Conservation (phyloP, 2,329 filamentous ascomycete genomes). For the Hymenoscyphus fructigenus region DNA sequence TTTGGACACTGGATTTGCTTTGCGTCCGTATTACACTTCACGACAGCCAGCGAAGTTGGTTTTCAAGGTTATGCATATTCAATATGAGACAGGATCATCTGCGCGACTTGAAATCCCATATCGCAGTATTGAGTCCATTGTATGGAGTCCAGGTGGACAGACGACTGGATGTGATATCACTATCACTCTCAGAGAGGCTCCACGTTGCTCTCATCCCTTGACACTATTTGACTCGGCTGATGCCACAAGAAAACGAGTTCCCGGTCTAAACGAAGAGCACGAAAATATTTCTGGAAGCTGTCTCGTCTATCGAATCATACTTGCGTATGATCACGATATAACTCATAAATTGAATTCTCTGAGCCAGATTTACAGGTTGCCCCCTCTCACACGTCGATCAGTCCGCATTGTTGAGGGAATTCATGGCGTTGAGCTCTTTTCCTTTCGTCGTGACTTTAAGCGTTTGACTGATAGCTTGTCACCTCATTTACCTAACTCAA, state of each 20-base stretch:
- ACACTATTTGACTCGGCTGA: neutral
- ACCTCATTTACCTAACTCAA: neutral
- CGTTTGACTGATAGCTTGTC: constrained; percentile 25
- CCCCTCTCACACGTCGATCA: neutral
- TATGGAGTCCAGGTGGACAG: no score
- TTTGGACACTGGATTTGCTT: neutral
- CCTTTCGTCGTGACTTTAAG: constrained; percentile 21
- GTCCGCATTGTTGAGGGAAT: neutral
- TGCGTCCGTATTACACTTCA: neutral
- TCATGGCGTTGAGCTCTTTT: neutral
- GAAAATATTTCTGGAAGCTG: constrained; percentile 44
- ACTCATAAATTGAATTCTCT: constrained; percentile 32
- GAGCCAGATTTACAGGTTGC: constrained; percentile 20
- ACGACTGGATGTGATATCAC: neutral
- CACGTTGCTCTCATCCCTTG: neutral
- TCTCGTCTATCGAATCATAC: constrained; percentile 49
- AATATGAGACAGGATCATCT: neutral
- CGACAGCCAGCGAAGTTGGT: neutral
- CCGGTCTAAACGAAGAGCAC: constrained; percentile 30
- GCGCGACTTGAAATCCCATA: neutral
- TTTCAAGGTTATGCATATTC: constrained; percentile 4
- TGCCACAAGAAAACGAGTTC: neutral
- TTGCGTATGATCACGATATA: constrained; percentile 32
- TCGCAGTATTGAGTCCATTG: neutral
- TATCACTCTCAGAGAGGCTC: neutral